Evolutionary conservation across 108 stramenopile genomes (phyloP).

Genomic region (Cyclotella sp.): DNA sequence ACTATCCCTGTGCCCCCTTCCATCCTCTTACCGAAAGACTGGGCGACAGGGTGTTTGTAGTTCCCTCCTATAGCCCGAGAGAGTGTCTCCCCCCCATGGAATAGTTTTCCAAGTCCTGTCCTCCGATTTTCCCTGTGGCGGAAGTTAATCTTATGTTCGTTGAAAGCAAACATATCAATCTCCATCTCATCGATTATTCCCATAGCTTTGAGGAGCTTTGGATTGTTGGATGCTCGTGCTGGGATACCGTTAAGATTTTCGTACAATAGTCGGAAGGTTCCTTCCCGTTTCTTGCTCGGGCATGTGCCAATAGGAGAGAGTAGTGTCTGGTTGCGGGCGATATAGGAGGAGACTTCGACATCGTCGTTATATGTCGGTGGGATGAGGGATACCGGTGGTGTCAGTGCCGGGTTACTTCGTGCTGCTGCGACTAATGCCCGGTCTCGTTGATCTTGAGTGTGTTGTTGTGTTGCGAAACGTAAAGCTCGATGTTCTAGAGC

Average conservation of each 20-base stretch:
- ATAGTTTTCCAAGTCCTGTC: conserved; percentile 10
- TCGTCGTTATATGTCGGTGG: too few species aligned
- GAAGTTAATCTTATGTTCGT: conserved; percentile 16
- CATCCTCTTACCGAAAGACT: neutral
- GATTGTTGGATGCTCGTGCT: neutral
- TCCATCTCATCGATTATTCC: conserved; percentile 24
- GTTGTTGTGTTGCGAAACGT: too few species aligned
- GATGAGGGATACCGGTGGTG: too few species aligned
- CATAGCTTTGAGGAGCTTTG: conserved; percentile 1
- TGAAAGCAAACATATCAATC: neutral
- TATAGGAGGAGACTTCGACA: too few species aligned
- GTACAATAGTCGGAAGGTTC: conserved; percentile 2
- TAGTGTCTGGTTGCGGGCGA: neutral
- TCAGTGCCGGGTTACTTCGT: too few species aligned
- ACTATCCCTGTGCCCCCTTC: conserved; percentile 9
- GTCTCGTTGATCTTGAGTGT: too few species aligned
- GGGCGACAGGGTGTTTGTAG: neutral
- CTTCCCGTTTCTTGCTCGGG: neutral
- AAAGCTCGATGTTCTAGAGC: too few species aligned
- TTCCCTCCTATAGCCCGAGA: neutral
- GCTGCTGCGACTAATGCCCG: too few species aligned
- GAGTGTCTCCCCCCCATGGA: conserved; percentile 21
- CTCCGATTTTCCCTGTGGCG: conserved; percentile 15
- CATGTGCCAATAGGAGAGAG: neutral
- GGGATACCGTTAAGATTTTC: conserved; percentile 19